Evolutionary conservation across 2,329 filamentous ascomycete genomes (phyloP).

Genomic region (Colletotrichum sp.): DNA sequence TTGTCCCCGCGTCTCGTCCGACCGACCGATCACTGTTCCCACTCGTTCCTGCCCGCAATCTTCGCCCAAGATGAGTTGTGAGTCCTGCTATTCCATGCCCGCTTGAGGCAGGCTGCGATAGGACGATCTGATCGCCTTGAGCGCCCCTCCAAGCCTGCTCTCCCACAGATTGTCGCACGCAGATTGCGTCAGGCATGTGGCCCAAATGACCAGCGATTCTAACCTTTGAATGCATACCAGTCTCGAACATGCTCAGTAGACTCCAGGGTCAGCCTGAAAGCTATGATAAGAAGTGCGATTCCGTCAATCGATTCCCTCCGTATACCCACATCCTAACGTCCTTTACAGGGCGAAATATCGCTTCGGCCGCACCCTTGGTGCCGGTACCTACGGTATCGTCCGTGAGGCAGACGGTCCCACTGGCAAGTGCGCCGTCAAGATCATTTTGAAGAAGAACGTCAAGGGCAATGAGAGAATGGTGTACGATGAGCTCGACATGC

Average conservation of each 20-base stretch:
- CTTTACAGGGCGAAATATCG: constrained; percentile 76
- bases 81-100: constrained; percentile 26
- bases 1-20: not conserved
- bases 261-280: constrained; percentile 96
- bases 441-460: constrained; percentile 99
- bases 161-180: not conserved
- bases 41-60: not conserved
- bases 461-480: constrained; percentile 99
- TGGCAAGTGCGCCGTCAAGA: constrained; percentile 94
- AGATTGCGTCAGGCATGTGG: not conserved
- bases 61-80: constrained; percentile 42
- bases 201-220: constrained; percentile 20
- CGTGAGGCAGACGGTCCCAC: constrained; percentile 86
- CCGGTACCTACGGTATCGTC: constrained; percentile 98
- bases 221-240: constrained; percentile 48
- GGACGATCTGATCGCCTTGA: not conserved
- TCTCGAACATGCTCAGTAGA: constrained; percentile 91
- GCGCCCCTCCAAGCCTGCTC: not conserved
- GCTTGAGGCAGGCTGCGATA: not conserved
- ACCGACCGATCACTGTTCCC: not conserved
- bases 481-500: constrained; percentile 93
- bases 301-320: constrained; percentile 16
- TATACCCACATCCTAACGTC: constrained; percentile 22
- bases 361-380: constrained; percentile 92
- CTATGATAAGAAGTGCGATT: constrained; percentile 92